Base-by-base conservation (phyloP, 139 green algal species). In the Asterochloris sp. region DNA sequence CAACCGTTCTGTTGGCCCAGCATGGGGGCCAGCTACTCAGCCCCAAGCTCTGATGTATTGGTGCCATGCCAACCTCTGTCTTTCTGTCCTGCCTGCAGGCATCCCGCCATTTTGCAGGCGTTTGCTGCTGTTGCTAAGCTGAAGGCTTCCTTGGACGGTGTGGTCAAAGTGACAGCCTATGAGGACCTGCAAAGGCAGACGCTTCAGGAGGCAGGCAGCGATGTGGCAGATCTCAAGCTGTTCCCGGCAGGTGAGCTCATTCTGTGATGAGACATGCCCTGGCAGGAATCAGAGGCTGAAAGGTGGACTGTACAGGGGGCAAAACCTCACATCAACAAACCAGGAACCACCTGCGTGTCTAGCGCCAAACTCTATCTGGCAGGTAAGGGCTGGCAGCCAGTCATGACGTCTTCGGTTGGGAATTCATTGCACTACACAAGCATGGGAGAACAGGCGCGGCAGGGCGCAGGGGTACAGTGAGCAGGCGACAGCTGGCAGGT, bases 81-180 rank as follows among this genome's bases (percentile, higher is more conserved):
- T 21, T 71, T 71, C 66, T 26, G 21, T 21, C 66, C 1, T 63
- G 0, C 24, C 0, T 86, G 69, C 85, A 89, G 86, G 69, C 76
- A 86, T 17, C 85, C 85, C 11, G 74, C 74, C 12, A 62, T 90
- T 6, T 29, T 90, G 11, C 60, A 74, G 10, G 83, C 71, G 0
- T 86, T 88, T 47, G 16, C 62, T 29, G 86, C 80, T 28, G 61
- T 90, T 38, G 86, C 86, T n/a, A 77, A 69, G 9, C 14, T 47
- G 17, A 23, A 13, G 68, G 23, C 76, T 29, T 68, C 38, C 8
- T 13, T 69, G 60, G 24, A 80, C 6, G 60, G 23, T 13, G 76
- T 38, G 12, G 73, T 90, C 11, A 90, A 90, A 67, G 73, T 90
- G 21, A 90, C 82, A 14, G 83, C 87, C 11, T 86, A 81, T 63